phyloP scores from a whole-genome alignment of 345 rosid species.

The Sisymbrium altissimum region DNA sequence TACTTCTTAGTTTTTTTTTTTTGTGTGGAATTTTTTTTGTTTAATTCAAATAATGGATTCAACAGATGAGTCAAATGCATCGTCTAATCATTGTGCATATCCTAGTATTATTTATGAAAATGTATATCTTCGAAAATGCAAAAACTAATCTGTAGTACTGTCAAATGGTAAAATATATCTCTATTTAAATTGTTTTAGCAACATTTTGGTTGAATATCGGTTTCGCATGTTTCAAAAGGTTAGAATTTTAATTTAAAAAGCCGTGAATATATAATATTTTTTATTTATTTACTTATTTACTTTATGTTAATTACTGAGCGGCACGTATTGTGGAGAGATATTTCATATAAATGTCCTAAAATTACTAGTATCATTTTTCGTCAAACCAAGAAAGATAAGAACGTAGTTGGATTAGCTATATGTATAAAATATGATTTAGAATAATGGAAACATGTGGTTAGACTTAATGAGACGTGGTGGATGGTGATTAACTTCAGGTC shows the following conservation, averaged over 20 bases:
- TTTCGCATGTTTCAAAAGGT: neutral
- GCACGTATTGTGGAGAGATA: neutral
- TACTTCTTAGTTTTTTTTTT: neutral
- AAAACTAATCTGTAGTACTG: neutral
- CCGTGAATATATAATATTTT: too few species aligned
- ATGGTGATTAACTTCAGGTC: constrained; percentile 24
- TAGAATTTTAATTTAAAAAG: neutral
- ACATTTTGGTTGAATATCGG: neutral
- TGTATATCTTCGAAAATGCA: neutral
- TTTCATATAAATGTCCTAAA: neutral
- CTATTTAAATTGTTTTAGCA: neutral
- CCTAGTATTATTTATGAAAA: neutral
- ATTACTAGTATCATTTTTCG: neutral
- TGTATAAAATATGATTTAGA: neutral
- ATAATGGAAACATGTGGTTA: constrained; percentile 27
- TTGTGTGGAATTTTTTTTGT: neutral
- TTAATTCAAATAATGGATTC: neutral
- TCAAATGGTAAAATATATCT: neutral
- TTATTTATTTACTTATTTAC: too few species aligned
- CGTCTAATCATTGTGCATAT: neutral
- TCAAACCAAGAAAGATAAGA: constrained; percentile 14
- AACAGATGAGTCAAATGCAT: neutral
- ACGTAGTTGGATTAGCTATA: neutral
- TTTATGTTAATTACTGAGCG: neutral
- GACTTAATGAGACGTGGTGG: constrained; percentile 29